These are phyloP conservation scores for Rosa chinensis DNA, from an alignment of 306 rosid species.

Conservation along the genomic window DNA sequence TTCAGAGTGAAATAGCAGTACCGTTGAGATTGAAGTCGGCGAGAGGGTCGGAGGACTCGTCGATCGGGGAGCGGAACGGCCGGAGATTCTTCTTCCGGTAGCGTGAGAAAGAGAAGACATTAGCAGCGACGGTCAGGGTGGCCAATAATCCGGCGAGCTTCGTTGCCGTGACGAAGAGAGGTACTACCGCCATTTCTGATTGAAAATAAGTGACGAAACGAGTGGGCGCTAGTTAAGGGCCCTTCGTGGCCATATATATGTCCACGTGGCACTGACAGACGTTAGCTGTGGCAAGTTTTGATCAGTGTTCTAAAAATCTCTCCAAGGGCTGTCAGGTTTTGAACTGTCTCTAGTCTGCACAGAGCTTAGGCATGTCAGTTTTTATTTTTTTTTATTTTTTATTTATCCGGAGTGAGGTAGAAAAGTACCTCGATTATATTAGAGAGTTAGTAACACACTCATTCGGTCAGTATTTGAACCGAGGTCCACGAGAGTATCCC, in stretches of 20 bases:
- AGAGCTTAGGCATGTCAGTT: no score
- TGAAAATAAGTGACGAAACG: not conserved
- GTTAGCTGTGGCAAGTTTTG: not conserved
- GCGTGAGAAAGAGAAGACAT: constrained; percentile 68
- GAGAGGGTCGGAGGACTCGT: constrained; percentile 62
- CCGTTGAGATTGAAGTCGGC: constrained; percentile 65
- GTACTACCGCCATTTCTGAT: constrained; percentile 46
- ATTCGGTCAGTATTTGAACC: no score
- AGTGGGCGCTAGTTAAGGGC: not conserved
- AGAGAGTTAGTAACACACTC: no score
- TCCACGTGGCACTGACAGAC: not conserved
- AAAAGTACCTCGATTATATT: no score
- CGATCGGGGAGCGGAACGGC: constrained; percentile 69
- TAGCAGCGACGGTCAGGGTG: constrained; percentile 68
- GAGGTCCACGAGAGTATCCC: no score
- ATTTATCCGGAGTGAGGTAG: no score
- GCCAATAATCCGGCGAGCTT: constrained; percentile 71
- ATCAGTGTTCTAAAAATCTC: no score
- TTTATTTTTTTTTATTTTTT: no score
- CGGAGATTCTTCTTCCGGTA: constrained; percentile 63
- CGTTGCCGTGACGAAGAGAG: constrained; percentile 66
- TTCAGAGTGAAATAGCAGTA: constrained; percentile 5
- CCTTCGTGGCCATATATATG: not conserved
- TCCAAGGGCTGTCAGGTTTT: no score
- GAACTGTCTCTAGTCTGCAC: no score